Evolutionary conservation across 2,329 filamentous ascomycete genomes (phyloP), one percentile per base, ranked within the genome.

Genomic region (Tolypocladium album): DNA sequence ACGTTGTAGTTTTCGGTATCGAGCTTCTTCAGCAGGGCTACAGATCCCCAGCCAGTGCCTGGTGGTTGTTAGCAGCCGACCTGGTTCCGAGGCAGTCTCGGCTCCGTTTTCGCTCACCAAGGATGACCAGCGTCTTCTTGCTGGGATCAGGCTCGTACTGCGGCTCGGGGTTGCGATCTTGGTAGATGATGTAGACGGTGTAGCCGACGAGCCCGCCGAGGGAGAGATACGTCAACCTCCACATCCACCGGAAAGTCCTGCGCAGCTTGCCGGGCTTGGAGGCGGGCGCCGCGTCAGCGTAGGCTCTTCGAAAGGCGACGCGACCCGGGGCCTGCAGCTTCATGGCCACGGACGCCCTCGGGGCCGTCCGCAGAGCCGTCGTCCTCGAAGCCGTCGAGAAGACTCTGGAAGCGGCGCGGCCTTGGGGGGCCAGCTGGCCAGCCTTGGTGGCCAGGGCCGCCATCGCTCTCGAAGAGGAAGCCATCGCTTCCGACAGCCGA

Each of bases 1-100:
- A 97, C 93, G 75, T 99, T 97, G 85, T 97, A 99, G 83, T 97
- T 96, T 76, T 96, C 90, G 63, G 93, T 97, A 73, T 99, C 92
- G 76, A 99, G 89, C 75, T 96, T 97, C 85, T 99, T 99, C 66
- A 99, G 85, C 63, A 99, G 87, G 62, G 93, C 95, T 70, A 99
- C 91, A 52, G 93, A 91, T 68, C 79, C 94, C 94, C 94, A 99
- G 68, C 94, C 94, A 68, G 92, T 96, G 71, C 93, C 93, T 97
- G 40, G 63, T 15, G 52, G 67, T 71, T 60, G 71, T 40, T 56
- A 52, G 47, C 47, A 31, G 34, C 27, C n/a, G 9, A 4, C 3
- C 8, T 34, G 27, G 24, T 15, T 3, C 24, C 47, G 24, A 20
- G 7, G 20, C 20, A 31, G 15, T 3, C 12, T 36, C 9, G 13